phyloP scores from a whole-genome alignment of 2,329 filamentous ascomycete genomes.

The Lecanosticta acicola region DNA sequence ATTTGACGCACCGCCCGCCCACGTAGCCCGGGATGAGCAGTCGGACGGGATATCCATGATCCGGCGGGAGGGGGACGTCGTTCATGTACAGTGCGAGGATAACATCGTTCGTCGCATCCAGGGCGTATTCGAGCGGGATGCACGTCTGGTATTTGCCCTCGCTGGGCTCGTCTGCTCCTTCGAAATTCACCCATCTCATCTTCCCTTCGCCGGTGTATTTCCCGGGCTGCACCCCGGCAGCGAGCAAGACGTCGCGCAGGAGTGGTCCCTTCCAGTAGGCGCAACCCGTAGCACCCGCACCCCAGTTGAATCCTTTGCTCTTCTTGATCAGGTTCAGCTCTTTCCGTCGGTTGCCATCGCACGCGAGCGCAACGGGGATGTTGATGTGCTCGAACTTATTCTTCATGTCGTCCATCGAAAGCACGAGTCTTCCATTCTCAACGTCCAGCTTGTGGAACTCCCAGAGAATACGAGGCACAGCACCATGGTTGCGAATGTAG shows the following conservation, averaged over 20 bases:
- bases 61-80: constrained; percentile 35
- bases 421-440: constrained; percentile 36
- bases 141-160: constrained; percentile 47
- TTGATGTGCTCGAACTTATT: constrained; percentile 43
- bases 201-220: constrained; percentile 19
- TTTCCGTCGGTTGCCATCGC: constrained; percentile 48
- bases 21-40: constrained; percentile 40
- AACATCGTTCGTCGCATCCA: constrained; percentile 46
- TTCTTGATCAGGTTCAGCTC: constrained; percentile 49
- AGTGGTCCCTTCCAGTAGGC: constrained; percentile 49
- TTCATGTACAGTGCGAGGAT: constrained; percentile 53
- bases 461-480: constrained; percentile 48
- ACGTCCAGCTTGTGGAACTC: constrained; percentile 47
- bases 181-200: constrained; percentile 45
- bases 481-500: constrained; percentile 51
- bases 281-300: constrained; percentile 42
- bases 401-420: constrained; percentile 44
- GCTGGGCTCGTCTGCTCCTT: constrained; percentile 45
- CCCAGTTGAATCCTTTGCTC: constrained; percentile 48
- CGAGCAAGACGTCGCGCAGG: constrained; percentile 42
- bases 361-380: constrained; percentile 45
- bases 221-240: constrained; percentile 35
- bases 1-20: constrained; percentile 40
- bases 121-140: constrained; percentile 46
- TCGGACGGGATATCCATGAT: constrained; percentile 42